Base-by-base conservation (phyloP, 768 basidiomycete species). In the Mycena maculata region DNA sequence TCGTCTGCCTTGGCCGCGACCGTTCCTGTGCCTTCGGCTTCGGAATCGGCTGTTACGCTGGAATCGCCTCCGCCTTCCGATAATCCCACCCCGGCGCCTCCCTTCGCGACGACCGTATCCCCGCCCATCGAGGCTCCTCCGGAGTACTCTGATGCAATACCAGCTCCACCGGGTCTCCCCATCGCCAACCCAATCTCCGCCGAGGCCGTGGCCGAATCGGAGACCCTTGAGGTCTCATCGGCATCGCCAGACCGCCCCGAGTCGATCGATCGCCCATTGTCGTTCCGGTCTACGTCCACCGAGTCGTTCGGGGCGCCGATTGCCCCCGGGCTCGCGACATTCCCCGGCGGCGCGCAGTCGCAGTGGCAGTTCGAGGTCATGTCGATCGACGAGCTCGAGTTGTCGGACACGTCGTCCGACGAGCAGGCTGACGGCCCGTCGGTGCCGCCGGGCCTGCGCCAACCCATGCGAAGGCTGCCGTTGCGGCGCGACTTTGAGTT, bases 401-500 rank as follows among this genome's bases (percentile, higher is more conserved):
- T 93, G n/a, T 93, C 92, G 1, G 92, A 93, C 74, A 85, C 87
- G 1, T 92, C 90, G 16, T 92, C 91, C 1, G 85, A 88, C 42
- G 76, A 80, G 31, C 81, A 83, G 22, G 78, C 69, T 13, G 81
- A 75, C 38, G 79, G 72, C 3, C 82, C 82, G 6, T 74, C 82
- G 33, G 77, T 78, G 1, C 86, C 85, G 0, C 83, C 86, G 10
- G 89, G 88, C n/a, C 76, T 90, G 36, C 83, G 86, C 52, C 87
- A 85, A 68, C 79, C 79, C 1, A 80, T 82, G 9, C 84, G 88
- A 27, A 87, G 88, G 69, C 79, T 95, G 25, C 94, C 94, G 0
- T 82, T 88, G 48, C 87, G 93, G 7, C 87, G 91, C 25, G 92
- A 94, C 65, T 93, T 95, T 65, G 92, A 94, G 76, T 93, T 94